A percentile compares a stretch with the other conserved stretches of the same genome.
Evolutionary conservation across 169 alveolate genomes (phyloP).

Genomic region (Eimeria praecox): DNA sequence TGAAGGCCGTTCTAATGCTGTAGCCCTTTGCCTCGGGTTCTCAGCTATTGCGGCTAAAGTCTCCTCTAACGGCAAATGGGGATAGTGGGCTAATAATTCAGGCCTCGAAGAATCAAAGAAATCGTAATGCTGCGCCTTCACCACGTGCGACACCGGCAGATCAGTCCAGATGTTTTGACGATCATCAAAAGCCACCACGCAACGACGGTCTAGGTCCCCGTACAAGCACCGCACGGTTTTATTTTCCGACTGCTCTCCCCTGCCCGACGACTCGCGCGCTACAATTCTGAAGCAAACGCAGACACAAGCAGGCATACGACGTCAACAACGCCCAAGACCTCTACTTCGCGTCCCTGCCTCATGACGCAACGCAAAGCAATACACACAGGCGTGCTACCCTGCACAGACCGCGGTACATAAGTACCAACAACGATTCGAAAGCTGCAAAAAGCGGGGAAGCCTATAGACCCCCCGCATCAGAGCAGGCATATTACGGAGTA

Average conservation of each 20-base stretch:
- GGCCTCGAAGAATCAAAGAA: conserved; percentile 88
- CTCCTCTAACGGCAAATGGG: conserved; percentile 75
- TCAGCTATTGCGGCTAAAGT: conserved; percentile 41
- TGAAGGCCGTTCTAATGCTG: conserved; percentile 46
- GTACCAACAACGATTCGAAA: not conserved
- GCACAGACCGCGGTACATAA: not conserved
- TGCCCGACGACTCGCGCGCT: conserved; percentile 72
- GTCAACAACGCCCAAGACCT: not conserved
- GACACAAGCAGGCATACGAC: not conserved
- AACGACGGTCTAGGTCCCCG: conserved; percentile 91
- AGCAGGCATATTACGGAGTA: not conserved
- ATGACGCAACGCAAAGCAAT: not conserved
- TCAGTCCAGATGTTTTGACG: conserved; percentile 95
- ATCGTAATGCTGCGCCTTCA: conserved; percentile 95
- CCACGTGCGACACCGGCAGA: conserved; percentile 92
- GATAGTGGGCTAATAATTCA: conserved; percentile 84
- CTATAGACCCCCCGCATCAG: not conserved
- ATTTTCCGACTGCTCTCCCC: conserved; percentile 76
- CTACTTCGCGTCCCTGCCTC: not conserved
- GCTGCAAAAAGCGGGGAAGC: not conserved
- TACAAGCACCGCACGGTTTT: conserved; percentile 85
- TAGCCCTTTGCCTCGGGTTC: conserved; percentile 27
- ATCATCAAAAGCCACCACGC: conserved; percentile 94
- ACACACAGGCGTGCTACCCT: not conserved
- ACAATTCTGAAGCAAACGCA: conserved; percentile 58